phyloP scores from a whole-genome alignment of 331 rosid genomes.

The Arachis monticola region DNA sequence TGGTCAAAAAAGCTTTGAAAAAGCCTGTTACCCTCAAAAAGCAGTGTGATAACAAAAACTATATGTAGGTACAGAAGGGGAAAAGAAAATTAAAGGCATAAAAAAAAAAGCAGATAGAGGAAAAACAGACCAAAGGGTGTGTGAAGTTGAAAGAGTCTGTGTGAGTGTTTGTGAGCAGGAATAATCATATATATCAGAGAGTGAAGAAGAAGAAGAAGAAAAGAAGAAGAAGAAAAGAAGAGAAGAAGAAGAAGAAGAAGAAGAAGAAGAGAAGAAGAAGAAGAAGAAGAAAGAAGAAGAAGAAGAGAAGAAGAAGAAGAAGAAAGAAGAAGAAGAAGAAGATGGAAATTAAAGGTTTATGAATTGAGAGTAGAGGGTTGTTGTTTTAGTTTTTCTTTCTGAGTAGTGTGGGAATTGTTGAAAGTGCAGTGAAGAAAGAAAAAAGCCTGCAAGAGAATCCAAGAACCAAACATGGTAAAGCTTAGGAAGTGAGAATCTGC shows the following conservation, averaged over 20 bases:
- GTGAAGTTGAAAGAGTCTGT: background rate
- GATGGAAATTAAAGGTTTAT: background rate
- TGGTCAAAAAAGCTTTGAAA: slow-evolving; percentile 34
- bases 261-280: too few species aligned
- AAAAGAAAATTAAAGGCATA: slow-evolving; percentile 2
- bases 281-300: too few species aligned
- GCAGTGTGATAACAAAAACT: slow-evolving; percentile 29
- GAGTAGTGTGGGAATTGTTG: slow-evolving; percentile 55
- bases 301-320: too few species aligned
- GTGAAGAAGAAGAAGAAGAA: background rate
- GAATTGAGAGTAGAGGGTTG: slow-evolving; percentile 25
- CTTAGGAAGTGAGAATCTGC: slow-evolving; percentile 56
- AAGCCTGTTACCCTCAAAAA: background rate
- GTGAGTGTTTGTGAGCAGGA: slow-evolving; percentile 21
- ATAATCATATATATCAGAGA: slow-evolving; percentile 38
- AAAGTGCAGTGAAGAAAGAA: slow-evolving; percentile 57
- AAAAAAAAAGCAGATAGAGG: slow-evolving; percentile 27
- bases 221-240: too few species aligned
- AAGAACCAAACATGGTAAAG: slow-evolving; percentile 73
- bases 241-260: too few species aligned
- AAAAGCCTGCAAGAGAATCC: slow-evolving; percentile 74
- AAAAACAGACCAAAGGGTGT: slow-evolving; percentile 29
- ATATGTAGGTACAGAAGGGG: slow-evolving; percentile 39
- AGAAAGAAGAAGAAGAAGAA: too few species aligned
- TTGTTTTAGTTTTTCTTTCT: slow-evolving; percentile 65